Evolutionary conservation across 2,329 filamentous ascomycete genomes (phyloP), one percentile per base, ranked within the genome.

Genomic region (Huntiella decipiens): DNA sequence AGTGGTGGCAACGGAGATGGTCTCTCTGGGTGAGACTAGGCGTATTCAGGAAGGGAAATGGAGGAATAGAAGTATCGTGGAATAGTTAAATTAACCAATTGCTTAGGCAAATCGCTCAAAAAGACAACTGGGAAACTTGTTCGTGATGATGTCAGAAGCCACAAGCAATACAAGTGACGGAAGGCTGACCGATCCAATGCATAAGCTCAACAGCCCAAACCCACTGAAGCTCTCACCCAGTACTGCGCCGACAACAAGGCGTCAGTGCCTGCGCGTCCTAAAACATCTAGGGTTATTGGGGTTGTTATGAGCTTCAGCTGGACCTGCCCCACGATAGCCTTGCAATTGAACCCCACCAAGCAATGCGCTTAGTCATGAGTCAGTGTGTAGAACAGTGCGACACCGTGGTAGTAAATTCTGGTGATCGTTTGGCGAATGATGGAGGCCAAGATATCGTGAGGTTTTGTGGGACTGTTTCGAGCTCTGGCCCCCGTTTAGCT

Each of bases 101-200:
- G 22, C 22, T 28, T 8, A 7, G 22, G 22, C 22, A 28, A 28
- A 28, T 28, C 7, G 8, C 22, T 28, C 22, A 28, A 28, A 28
- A 28, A 28, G 22, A 28, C 22, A 28, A 28, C 22, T 28, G 22
- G 8, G 22, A 28, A 28, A 28, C 22, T 28, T 7, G 22, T 28
- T 28, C 22, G 13, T 45, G 43, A 45, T 45, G 36, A 39, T 45
- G 43, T 45, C 43, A 45, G 43, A 45, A 33, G 17, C n/a, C 19
- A 22, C 40, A 17, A 28, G 10, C 40, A 28, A 28, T 19, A 19
- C 34, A 38, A 45, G 17, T 12, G 12, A 16, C 17, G 19, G 39
- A 45, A 38, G 36, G 36, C 36, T 39, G 36, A 39, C 7, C 19
- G 17, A 34, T 6, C 28, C 17, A 13, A 28, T 28, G 28, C 43